phyloP scores from a whole-genome alignment of 495 filamentous ascomycete species.

The Acidomyces sp. region DNA sequence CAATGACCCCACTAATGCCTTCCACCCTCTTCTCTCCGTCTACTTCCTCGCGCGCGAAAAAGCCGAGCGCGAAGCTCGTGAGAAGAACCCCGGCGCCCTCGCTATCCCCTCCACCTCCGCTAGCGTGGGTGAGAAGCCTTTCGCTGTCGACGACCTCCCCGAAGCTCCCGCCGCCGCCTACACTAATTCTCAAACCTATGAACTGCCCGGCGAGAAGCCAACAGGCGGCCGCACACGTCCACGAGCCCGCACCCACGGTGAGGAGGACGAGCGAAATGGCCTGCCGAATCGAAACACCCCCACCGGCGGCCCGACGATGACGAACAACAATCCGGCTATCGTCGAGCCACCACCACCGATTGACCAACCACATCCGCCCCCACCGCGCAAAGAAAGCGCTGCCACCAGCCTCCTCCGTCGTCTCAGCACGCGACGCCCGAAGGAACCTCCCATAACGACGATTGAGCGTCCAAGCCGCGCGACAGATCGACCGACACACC shows the following conservation, averaged over 20 bases:
- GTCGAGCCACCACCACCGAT: constrained; percentile 45
- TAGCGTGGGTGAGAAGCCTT: constrained; percentile 42
- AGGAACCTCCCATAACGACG: constrained; percentile 39
- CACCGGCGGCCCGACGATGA: constrained; percentile 37
- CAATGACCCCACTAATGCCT: constrained; percentile 84
- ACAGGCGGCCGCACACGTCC: constrained; percentile 68
- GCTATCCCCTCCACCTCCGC: constrained; percentile 43
- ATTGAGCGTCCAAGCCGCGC: constrained; percentile 21
- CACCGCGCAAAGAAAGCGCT: constrained; percentile 71
- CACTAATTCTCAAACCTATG: constrained; percentile 70
- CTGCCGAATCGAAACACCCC: constrained; percentile 59
- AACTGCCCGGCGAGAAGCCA: constrained; percentile 68
- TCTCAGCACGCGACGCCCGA: constrained; percentile 71
- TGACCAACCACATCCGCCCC: constrained; percentile 48
- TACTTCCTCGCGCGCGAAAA: constrained; percentile 96
- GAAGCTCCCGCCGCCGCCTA: constrained; percentile 83
- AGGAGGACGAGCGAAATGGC: constrained; percentile 73
- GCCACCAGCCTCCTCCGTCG: constrained; percentile 76
- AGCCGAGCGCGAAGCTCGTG: constrained; percentile 62
- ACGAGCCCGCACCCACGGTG: constrained; percentile 83
- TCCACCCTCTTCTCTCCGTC: constrained; percentile 79
- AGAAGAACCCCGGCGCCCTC: constrained; percentile 48
- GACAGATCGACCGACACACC: constrained; percentile 45
- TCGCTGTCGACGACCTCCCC: constrained; percentile 59
- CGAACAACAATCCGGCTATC: constrained; percentile 44